Evolutionary conservation across 2,329 filamentous ascomycete species (phyloP), one percentile per base, ranked within the genome.

Genomic region (Neocatenulostroma microsporum): DNA sequence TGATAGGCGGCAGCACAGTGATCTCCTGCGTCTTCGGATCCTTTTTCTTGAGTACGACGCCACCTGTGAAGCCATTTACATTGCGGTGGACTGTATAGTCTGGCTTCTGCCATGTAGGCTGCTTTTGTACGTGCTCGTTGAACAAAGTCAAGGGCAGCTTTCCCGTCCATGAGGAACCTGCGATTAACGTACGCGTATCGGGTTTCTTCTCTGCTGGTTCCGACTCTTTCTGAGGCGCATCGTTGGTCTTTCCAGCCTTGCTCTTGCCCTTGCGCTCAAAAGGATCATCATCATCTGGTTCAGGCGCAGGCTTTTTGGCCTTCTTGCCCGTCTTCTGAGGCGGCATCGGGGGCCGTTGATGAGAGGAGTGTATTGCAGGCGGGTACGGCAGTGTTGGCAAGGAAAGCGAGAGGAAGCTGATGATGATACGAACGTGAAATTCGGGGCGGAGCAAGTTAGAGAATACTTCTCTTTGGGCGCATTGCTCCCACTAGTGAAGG

Each of bases 101-200:
- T 2, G 89, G 89, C 58, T 81, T 89, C 48, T 86, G 84, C 91
- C 91, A 98, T 58, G 20, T 30, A 3, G 85, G 86, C 61, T 94
- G 84, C 62, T 89, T 93, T 64, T 94, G 87, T 54, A 88, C 95
- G 63, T 94, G 84, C 68, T 96, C 91, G 23, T 84, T 85, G 46
- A 96, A 75, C 53, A 96, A 73, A 57, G 94, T 95, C 46, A 95
- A 84, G 1, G 91, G 91, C 21, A 98, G 68, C 61, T 98, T 98
- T 26, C 91, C 91, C 0, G 91, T 98, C 91, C 91, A 98, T 50
- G 87, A 95, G 40, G 86, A 78, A 32, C 91, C 91, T 27, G 87
- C 91, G 55, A 98, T 94, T 47, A 98, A 68, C 50, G 93, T 85
- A 61, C 74, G 67, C 15, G 73, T 74, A 32, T 76, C 70, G 26